These are phyloP conservation scores for Suhomyces canberraensis DNA, from an alignment of 805 yeast genomes.

Conservation along the genomic window DNA sequence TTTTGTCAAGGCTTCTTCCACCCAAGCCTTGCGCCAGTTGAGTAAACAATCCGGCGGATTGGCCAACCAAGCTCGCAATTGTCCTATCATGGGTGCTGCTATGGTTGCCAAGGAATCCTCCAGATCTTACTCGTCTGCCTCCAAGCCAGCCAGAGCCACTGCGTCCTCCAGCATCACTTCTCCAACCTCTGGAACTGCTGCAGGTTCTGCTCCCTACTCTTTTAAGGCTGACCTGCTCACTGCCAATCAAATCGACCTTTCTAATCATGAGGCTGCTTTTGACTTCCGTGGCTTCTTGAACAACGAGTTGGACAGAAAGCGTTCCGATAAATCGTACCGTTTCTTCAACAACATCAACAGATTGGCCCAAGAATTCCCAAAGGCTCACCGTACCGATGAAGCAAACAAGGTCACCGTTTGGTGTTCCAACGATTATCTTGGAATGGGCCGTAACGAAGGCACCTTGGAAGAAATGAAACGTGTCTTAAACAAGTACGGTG, in stretches of 20 bases:
- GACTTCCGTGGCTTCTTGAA: conserved; percentile 72
- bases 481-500: conserved; percentile 85
- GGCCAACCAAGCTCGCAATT: conserved; percentile 59
- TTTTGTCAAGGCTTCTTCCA: conserved; percentile 62
- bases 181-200: conserved; percentile 23
- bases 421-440: conserved; percentile 98
- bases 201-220: conserved; percentile 31
- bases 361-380: conserved; percentile 88
- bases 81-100: conserved; percentile 93
- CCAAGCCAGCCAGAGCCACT: conserved; percentile 44
- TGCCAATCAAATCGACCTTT: conserved; percentile 23
- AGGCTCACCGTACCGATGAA: conserved; percentile 77
- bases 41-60: conserved; percentile 44
- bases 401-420: conserved; percentile 92
- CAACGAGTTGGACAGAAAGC: conserved; percentile 66
- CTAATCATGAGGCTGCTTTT: conserved; percentile 52
- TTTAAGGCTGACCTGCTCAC: conserved; percentile 27
- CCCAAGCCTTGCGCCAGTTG: conserved; percentile 57
- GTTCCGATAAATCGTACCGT: conserved; percentile 88
- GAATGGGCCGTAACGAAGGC: conserved; percentile 81
- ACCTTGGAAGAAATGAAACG: conserved; percentile 74
- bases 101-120: conserved; percentile 39
- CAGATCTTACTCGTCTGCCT: conserved; percentile 46
- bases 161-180: conserved; percentile 42
- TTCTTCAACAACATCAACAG: conserved; percentile 97